Evolutionary conservation across 2,329 filamentous ascomycete species (phyloP), one percentile per base, ranked within the genome.

Genomic region (Cladosporium sphaerospermum): DNA sequence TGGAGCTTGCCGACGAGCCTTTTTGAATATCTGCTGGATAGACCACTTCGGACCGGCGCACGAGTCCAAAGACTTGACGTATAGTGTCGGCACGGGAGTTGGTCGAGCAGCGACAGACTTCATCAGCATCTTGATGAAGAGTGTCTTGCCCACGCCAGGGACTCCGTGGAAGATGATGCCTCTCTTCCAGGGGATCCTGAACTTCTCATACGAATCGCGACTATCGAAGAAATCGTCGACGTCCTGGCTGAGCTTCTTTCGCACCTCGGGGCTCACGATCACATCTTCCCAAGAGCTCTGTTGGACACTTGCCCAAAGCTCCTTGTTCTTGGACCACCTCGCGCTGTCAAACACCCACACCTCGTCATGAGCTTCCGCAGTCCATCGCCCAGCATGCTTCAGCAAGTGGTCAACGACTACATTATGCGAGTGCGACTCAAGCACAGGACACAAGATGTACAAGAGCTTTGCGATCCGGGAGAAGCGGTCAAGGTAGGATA

Each of bases 1-100:
- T 0, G 85, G 85, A 0, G 84, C 78, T 56, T 79, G 75, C 57
- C 78, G 71, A 14, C 85, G 73, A 1, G 85, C 85, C 59, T 80
- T 81, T 16, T 53, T 48, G 61, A 85, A 84, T 31, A 84, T 79
- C 10, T 67, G 52, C n/a, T 70, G 66, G 54, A 85, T 78, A 61
- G 76, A 66, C 32, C 66, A 67, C 23, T 51, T 43, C 3, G 47
- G 47, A 19, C 47, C 47, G 39, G 39, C 47, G 28, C 39, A 51
- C 14, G 39, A 16, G 14, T 42, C 39, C 41, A 51, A 28, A 14
- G 56, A 56, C 56, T 71, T 71, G 42, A 73, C 70, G 54, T 73
- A 73, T 4, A 73, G 62, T 4, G 69, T 68, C 13, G 69, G 67
- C 36, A 69, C 62, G 1, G 70, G 65, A 4, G 44, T 32, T n/a